phyloP scores from a whole-genome alignment of 202 grass and related monocot species.

The Eragrostis tef region DNA sequence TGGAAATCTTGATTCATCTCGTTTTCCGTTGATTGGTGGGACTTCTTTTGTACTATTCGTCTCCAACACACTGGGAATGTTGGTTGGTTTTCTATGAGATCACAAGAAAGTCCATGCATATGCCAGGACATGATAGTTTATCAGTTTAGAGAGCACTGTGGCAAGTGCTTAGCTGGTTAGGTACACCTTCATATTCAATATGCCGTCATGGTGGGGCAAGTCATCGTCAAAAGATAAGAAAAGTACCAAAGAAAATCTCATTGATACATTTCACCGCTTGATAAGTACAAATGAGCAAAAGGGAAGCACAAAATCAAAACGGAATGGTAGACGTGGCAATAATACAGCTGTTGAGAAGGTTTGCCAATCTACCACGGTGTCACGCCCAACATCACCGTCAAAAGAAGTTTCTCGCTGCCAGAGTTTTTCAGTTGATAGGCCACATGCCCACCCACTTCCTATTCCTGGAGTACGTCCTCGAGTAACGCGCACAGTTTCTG shows the following conservation, averaged over 20 bases:
- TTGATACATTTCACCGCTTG: conserved; percentile 85
- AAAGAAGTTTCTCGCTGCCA: conserved; percentile 93
- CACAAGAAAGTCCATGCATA: conserved; percentile 25
- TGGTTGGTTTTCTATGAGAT: conserved; percentile 34
- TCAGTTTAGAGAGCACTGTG: conserved; percentile 33
- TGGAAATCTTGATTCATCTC: conserved; percentile 29
- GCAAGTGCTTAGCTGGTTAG: conserved; percentile 19
- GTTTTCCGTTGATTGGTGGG: conserved; percentile 12
- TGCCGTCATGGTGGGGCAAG: conserved; percentile 94
- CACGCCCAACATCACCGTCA: conserved; percentile 81
- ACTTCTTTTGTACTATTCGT: conserved; percentile 23
- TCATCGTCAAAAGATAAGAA: conserved; percentile 97
- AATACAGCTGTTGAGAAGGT: conserved; percentile 66
- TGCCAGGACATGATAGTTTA: conserved; percentile 44
- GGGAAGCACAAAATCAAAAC: conserved; percentile 66
- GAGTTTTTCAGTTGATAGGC: conserved; percentile 77
- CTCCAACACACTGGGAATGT: not conserved
- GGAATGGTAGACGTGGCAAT: conserved; percentile 53
- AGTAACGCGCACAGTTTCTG: conserved; percentile 62
- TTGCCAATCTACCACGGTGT: conserved; percentile 77
- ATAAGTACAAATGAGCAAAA: conserved; percentile 88
- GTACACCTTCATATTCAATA: conserved; percentile 53
- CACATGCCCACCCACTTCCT: conserved; percentile 81
- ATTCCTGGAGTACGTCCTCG: conserved; percentile 58
- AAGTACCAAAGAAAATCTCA: conserved; percentile 87